phyloP scores from a whole-genome alignment of 176 grass and related monocot genomes.

The Puya raimondii region DNA sequence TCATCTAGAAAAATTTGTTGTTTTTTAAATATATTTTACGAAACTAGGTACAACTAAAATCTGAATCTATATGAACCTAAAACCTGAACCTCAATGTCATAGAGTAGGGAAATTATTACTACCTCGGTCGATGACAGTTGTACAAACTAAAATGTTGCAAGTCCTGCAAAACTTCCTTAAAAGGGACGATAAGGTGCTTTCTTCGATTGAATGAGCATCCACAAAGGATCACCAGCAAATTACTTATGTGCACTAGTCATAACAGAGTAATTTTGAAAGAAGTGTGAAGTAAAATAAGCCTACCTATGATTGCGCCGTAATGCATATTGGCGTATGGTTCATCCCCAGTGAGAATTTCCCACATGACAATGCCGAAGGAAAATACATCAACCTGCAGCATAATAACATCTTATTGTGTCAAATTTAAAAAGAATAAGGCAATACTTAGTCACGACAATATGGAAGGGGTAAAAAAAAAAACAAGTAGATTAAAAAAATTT shows the following conservation, averaged over 20 bases:
- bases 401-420: neutral
- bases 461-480: too few relatives aligned
- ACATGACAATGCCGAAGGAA: conserved; percentile 87
- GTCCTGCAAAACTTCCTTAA: neutral
- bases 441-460: too few relatives aligned
- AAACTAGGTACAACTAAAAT: too few relatives aligned
- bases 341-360: conserved; percentile 85
- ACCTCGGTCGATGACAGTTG: too few relatives aligned
- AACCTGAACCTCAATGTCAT: too few relatives aligned
- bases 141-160: too few relatives aligned
- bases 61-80: too few relatives aligned
- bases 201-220: neutral
- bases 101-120: too few relatives aligned
- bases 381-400: conserved; percentile 75
- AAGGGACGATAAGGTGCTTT: neutral
- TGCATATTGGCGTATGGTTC: conserved; percentile 95
- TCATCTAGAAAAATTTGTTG: too few relatives aligned
- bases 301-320: conserved; percentile 93
- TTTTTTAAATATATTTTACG: too few relatives aligned
- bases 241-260: neutral
- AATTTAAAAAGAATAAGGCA: neutral
- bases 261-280: conserved; percentile 5
- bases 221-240: neutral
- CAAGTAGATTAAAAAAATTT: neutral
- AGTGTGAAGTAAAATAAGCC: neutral